Conservation (phyloP, 208 protist genomes). For the Leishmania amazonensis region DNA sequence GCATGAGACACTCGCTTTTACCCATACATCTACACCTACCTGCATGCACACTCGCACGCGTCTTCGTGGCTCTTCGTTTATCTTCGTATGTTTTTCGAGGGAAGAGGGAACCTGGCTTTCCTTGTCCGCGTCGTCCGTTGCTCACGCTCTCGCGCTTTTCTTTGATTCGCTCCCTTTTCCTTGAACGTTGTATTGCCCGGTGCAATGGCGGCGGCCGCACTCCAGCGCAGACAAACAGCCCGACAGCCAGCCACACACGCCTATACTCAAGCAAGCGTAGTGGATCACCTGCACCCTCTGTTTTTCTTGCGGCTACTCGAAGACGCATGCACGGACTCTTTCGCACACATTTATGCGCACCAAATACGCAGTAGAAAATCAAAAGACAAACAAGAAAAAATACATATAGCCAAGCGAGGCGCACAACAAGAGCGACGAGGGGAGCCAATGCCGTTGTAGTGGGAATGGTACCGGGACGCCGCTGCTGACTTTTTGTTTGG, state of each 20-base stretch:
- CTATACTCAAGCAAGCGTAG: neutral
- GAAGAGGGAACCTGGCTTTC: neutral
- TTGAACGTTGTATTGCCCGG: neutral
- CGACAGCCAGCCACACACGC: neutral
- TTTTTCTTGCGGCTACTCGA: constrained; percentile 7
- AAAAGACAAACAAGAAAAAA: neutral
- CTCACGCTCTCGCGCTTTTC: constrained; percentile 15
- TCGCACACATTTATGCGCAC: neutral
- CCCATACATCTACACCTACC: neutral
- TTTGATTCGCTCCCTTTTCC: constrained; percentile 14
- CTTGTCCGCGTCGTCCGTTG: neutral
- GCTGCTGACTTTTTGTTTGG: neutral
- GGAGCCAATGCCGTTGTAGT: neutral
- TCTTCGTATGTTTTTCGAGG: neutral
- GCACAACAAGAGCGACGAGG: neutral
- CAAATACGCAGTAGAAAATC: neutral
- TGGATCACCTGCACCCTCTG: neutral
- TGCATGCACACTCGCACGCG: neutral
- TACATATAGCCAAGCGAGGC: neutral
- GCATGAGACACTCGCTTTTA: neutral
- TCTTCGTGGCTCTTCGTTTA: neutral
- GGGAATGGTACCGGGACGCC: neutral
- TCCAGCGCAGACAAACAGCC: neutral
- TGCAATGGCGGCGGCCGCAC: neutral
- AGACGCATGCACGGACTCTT: neutral